These are phyloP conservation scores for Vairimorpha apis DNA, from an alignment of 371 early-diverging fungal species.

Conservation along the genomic window DNA sequence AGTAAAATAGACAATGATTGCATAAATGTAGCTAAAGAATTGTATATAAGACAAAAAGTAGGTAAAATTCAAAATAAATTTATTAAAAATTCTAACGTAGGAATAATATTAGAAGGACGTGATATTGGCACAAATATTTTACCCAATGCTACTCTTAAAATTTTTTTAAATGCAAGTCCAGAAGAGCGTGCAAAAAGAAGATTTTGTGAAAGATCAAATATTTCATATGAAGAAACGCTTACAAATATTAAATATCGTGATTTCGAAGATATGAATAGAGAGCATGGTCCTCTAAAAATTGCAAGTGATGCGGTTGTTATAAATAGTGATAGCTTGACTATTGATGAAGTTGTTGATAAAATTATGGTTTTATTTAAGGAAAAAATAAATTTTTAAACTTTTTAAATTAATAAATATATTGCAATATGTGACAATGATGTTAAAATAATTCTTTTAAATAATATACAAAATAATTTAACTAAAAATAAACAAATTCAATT, in stretches of 20 bases:
- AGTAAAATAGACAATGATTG: conserved; percentile 67
- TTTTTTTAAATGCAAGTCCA: conserved; percentile 72
- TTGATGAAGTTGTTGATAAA: conserved; percentile 69
- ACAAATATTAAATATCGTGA: conserved; percentile 66
- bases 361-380: conserved; percentile 64
- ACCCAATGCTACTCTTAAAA: conserved; percentile 77
- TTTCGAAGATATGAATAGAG: conserved; percentile 69
- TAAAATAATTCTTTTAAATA: no score
- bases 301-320: conserved; percentile 74
- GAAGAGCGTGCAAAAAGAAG: conserved; percentile 72
- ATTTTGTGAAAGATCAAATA: conserved; percentile 64
- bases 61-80: conserved; percentile 66
- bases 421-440: no score
- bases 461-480: not conserved
- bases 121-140: conserved; percentile 80
- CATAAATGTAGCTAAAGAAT: conserved; percentile 68
- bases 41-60: conserved; percentile 67
- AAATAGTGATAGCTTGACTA: conserved; percentile 70
- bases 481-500: not conserved
- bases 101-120: conserved; percentile 82
- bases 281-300: conserved; percentile 70
- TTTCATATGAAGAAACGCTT: conserved; percentile 48
- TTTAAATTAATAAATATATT: no score
- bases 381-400: no score
- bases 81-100: conserved; percentile 63